These are phyloP conservation scores for Xylaria polymorpha DNA, from an alignment of 2,329 filamentous ascomycete genomes.

Conservation along the genomic window DNA sequence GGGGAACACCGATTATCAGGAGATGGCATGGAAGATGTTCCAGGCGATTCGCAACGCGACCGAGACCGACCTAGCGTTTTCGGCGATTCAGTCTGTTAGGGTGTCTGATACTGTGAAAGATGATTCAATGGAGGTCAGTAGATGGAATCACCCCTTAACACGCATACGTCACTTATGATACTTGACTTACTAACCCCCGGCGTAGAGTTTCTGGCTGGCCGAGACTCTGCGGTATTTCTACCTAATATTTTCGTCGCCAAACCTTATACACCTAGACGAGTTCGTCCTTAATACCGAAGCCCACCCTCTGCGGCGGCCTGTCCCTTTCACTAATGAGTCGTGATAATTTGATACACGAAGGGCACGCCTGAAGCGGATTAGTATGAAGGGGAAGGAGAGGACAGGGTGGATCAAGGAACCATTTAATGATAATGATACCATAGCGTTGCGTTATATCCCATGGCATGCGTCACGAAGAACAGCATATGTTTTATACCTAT, in stretches of 20 bases:
- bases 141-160: not conserved
- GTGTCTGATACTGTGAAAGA: slow-evolving; percentile 54
- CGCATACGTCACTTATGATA: not conserved
- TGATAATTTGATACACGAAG: slow-evolving; percentile 8
- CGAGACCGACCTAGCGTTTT: slow-evolving; percentile 60
- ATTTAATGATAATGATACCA: slow-evolving; percentile 38
- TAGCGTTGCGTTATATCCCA: slow-evolving; percentile 28
- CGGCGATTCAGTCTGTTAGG: slow-evolving; percentile 63
- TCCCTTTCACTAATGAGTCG: slow-evolving; percentile 8
- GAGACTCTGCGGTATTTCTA: slow-evolving; percentile 67
- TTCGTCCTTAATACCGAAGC: slow-evolving; percentile 63
- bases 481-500: slow-evolving; percentile 11
- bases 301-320: slow-evolving; percentile 49
- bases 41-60: slow-evolving; percentile 59
- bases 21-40: slow-evolving; percentile 66
- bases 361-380: not conserved
- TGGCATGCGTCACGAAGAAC: slow-evolving; percentile 8
- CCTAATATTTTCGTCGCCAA: slow-evolving; percentile 58
- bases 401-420: not conserved
- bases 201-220: slow-evolving; percentile 72
- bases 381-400: not conserved
- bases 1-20: slow-evolving; percentile 59
- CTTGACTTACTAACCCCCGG: slow-evolving; percentile 58
- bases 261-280: slow-evolving; percentile 67
- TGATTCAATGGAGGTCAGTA: slow-evolving; percentile 47